Base-by-base conservation (phyloP, 2,329 filamentous ascomycete genomes). In the Monilinia aucupariae region DNA sequence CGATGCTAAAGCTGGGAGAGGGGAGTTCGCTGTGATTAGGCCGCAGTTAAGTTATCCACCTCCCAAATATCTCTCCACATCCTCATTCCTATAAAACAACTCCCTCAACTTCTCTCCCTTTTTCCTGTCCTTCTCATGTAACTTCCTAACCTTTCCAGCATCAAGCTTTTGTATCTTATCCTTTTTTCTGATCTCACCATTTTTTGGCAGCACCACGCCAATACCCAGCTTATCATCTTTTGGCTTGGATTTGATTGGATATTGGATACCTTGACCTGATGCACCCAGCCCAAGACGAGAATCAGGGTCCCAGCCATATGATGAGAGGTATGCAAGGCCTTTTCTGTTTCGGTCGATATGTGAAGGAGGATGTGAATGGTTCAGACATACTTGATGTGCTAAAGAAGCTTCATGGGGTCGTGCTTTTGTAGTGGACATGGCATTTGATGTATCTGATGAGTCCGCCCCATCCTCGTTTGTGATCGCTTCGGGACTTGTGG, bases 201-300 rank as follows among this genome's bases (percentile, higher is more conserved):
- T 68, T 63, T 74, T 75, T 48, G 75, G 74, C 39, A 77, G 68
- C 6, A 78, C 73, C 49, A 81, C 79, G 0, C 92, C 91, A 32
- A 96, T 75, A 0, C 92, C 93, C 9, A 89, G 77, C 4, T 83
- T 91, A 72, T 93, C 85, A 50, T 86, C 82, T 76, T 96, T 96
- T 61, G 82, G 78, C 53, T 69, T 72, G 0, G 84, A 78, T 72
- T 91, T 91, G 66, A 97, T 80, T 0, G 92, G 92, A 67, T 86
- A 87, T 48, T 87, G 80, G 65, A 91, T 87, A 3, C 92, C 92
- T 70, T 81, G 77, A 0, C 89, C 86, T 2, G 78, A 76, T 12
- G 82, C 82, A 0, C 92, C 92, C 0, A 97, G 79, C 0, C 92
- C 92, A 20, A 78, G 75, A 3, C 91, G 79, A 34, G 84, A 79